Conservation (phyloP, 2,329 filamentous ascomycete species). For the Colletotrichum chrysophilum region DNA sequence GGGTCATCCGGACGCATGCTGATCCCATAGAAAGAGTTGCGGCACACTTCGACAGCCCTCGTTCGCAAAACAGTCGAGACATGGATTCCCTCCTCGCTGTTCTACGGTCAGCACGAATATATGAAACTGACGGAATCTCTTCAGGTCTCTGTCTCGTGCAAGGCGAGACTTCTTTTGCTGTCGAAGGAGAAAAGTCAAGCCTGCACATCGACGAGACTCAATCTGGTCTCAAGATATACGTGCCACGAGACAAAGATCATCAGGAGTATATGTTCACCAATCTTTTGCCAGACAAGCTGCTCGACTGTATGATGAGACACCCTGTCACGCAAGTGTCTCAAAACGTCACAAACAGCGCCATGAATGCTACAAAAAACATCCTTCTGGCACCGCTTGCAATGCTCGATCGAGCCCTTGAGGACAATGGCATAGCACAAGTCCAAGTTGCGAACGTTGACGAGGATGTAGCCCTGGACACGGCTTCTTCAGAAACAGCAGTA, state of each 20-base stretch:
- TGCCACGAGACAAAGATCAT: conserved; percentile 30
- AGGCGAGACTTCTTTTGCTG: conserved; percentile 19
- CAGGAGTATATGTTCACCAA: conserved; percentile 34
- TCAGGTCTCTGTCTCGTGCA: conserved; percentile 31
- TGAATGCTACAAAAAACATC: not conserved
- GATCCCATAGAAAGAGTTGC: not conserved
- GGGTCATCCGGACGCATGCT: not conserved
- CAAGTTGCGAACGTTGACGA: not conserved
- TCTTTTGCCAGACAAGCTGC: conserved; percentile 30
- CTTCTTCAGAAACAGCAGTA: no score
- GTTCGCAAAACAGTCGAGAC: not conserved
- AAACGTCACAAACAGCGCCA: not conserved
- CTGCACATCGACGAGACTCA: conserved; percentile 33
- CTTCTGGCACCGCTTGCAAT: not conserved
- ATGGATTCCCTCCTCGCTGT: not conserved
- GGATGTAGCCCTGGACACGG: not conserved
- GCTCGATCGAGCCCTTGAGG: not conserved
- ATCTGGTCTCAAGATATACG: conserved; percentile 30
- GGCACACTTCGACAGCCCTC: not conserved
- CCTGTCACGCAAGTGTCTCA: conserved; percentile 6
- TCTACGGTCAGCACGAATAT: conserved; percentile 21
- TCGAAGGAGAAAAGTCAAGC: conserved; percentile 22
- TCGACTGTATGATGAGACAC: conserved; percentile 40
- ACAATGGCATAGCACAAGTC: not conserved
- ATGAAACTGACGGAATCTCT: conserved; percentile 35